Percentiles rank a stretch among this genome's conserved stretches.
These are phyloP conservation scores for Botryotinia calthae DNA, from an alignment of 2,329 filamentous ascomycete genomes.

Conservation along the genomic window DNA sequence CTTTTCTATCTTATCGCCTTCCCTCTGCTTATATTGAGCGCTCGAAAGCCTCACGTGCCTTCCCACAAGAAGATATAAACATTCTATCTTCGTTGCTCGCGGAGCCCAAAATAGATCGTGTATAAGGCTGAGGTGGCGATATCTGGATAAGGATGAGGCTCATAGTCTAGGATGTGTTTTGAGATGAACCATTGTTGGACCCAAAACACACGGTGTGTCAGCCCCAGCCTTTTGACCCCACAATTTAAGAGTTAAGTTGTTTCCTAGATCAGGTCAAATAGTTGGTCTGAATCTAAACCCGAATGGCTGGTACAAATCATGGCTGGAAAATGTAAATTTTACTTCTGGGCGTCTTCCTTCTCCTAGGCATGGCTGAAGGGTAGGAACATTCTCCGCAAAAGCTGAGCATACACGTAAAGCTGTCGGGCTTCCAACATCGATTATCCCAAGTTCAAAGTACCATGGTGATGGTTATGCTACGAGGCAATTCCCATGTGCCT, in stretches of 20 bases:
- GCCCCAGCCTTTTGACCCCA: background rate
- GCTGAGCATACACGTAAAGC: no score
- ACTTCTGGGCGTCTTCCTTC: no score
- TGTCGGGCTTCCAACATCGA: background rate
- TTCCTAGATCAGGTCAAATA: background rate
- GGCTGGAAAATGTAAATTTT: background rate
- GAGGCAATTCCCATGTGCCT: background rate
- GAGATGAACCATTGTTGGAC: background rate
- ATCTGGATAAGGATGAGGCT: background rate
- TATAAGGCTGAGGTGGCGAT: background rate
- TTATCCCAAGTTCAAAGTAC: background rate
- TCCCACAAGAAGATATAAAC: background rate
- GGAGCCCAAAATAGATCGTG: background rate
- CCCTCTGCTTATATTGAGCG: background rate
- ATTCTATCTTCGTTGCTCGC: background rate
- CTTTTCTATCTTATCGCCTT: background rate
- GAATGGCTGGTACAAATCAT: background rate
- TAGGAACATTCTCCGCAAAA: background rate
- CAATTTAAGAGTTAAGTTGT: background rate
- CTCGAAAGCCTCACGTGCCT: background rate
- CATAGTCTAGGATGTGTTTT: conserved; percentile 1
- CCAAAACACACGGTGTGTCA: background rate
- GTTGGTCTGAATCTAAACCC: background rate
- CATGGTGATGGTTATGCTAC: background rate
- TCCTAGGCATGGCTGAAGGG: background rate